A percentile compares a stretch with the other conserved stretches of the same genome.
Conservation (phyloP, 2,329 filamentous ascomycete genomes). For the Bipolaris sorokiniana region DNA sequence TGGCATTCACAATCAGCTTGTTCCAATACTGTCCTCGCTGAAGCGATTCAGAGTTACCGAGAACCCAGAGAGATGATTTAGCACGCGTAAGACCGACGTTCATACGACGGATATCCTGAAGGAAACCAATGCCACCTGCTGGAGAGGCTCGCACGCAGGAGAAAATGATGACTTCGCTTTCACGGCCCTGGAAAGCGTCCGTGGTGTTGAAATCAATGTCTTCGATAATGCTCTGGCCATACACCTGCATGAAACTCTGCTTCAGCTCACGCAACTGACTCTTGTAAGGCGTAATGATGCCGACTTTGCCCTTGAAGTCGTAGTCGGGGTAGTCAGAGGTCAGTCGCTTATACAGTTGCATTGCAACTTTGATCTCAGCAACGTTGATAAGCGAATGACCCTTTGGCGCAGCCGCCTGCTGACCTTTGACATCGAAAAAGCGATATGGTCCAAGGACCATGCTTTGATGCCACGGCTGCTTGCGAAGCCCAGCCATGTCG, state of each 20-base stretch:
- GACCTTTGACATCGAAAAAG: conserved; percentile 94
- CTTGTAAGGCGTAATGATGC: conserved; percentile 98
- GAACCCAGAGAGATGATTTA: conserved; percentile 94
- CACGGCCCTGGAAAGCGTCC: conserved; percentile 94
- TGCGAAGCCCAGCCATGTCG: conserved; percentile 77
- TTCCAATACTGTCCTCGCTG: conserved; percentile 90
- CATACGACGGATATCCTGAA: conserved; percentile 98
- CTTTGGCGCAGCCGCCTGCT: conserved; percentile 78
- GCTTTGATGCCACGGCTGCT: conserved; percentile 84
- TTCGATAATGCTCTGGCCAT: conserved; percentile 75
- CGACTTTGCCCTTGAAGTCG: conserved; percentile 82
- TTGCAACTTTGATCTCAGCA: conserved; percentile 83
- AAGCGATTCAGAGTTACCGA: conserved; percentile 88
- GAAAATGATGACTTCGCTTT: conserved; percentile 98
- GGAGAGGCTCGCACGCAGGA: conserved; percentile 93
- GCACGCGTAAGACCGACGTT: conserved; percentile 97
- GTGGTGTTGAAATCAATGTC: conserved; percentile 98
- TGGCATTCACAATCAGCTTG: conserved; percentile 82
- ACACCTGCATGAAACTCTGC: conserved; percentile 72
- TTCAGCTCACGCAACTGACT: conserved; percentile 85
- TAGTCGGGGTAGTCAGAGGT: conserved; percentile 70
- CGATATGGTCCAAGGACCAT: conserved; percentile 86
- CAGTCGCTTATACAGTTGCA: conserved; percentile 83
- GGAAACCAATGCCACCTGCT: conserved; percentile 96
- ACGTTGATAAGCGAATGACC: conserved; percentile 91